A percentile compares a stretch with the other conserved stretches of the same genome.
These are phyloP conservation scores for Zalaria sp. DNA, from an alignment of 2,329 filamentous ascomycete species.

Conservation along the genomic window DNA sequence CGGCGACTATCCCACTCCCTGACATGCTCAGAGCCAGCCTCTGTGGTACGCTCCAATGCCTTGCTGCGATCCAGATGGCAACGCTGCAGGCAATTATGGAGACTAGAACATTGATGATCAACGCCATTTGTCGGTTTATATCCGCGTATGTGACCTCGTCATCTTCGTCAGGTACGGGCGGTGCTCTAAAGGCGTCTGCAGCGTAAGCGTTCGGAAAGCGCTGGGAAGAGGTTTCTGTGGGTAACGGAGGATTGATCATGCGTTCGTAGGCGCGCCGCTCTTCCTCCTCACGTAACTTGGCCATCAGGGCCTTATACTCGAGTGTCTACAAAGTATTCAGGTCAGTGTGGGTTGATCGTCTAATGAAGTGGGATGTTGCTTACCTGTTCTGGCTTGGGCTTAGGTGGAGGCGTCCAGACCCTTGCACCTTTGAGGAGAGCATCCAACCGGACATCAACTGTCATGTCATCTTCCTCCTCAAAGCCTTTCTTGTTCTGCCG, in stretches of 20 bases:
- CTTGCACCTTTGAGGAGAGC: conserved; percentile 55
- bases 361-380: conserved; percentile 11
- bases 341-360: not conserved
- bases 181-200: conserved; percentile 29
- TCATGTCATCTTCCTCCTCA: conserved; percentile 3
- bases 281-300: conserved; percentile 65
- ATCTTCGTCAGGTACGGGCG: conserved; percentile 29
- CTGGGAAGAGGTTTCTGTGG: conserved; percentile 44
- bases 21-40: conserved; percentile 58
- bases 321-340: conserved; percentile 39
- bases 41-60: conserved; percentile 61
- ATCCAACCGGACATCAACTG: conserved; percentile 40
- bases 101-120: conserved; percentile 82
- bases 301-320: conserved; percentile 82
- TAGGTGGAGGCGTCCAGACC: conserved; percentile 67
- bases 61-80: conserved; percentile 63
- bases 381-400: conserved; percentile 65
- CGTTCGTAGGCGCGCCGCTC: conserved; percentile 71
- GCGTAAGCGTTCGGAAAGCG: conserved; percentile 43
- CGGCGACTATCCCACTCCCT: conserved; percentile 53
- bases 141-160: conserved; percentile 59
- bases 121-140: conserved; percentile 63
- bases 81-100: conserved; percentile 68
- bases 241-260: conserved; percentile 52
- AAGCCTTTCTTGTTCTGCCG: not conserved